Evolutionary conservation across 2,329 filamentous ascomycete species (phyloP).

Genomic region (Fusarium foetens): DNA sequence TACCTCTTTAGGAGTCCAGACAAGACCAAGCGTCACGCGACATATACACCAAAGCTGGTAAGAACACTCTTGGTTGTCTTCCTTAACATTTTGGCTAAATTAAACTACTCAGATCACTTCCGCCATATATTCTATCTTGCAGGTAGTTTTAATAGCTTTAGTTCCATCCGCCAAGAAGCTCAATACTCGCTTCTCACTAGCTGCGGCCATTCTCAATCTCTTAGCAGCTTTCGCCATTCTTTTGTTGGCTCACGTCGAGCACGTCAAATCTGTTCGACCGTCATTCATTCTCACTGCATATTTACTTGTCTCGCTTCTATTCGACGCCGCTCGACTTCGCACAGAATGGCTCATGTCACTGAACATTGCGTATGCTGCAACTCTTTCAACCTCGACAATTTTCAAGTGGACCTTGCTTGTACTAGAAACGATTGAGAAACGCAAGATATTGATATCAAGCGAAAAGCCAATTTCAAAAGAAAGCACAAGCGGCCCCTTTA

Average conservation of each 20-base stretch:
- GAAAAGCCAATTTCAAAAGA: conserved; percentile 58
- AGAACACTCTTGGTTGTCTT: not conserved
- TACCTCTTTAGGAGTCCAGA: conserved; percentile 42
- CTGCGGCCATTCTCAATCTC: conserved; percentile 45
- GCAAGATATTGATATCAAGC: conserved; percentile 50
- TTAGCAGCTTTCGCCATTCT: conserved; percentile 43
- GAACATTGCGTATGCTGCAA: conserved; percentile 40
- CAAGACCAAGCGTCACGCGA: conserved; percentile 38
- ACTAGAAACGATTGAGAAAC: conserved; percentile 48
- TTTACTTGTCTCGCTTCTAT: conserved; percentile 45
- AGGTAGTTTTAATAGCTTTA: conserved; percentile 43
- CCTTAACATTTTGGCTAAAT: not conserved
- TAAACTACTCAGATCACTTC: conserved; percentile 32
- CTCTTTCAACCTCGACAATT: conserved; percentile 35
- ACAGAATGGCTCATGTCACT: conserved; percentile 48
- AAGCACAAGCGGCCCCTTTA: conserved; percentile 55
- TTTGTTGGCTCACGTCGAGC: conserved; percentile 46
- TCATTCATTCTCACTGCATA: conserved; percentile 47
- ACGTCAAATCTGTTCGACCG: conserved; percentile 49
- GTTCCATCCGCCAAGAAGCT: conserved; percentile 40
- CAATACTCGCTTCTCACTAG: conserved; percentile 45
- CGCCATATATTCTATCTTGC: conserved; percentile 37
- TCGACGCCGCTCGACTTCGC: conserved; percentile 48
- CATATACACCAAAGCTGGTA: conserved; percentile 46
- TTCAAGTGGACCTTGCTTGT: conserved; percentile 43